Evolutionary conservation across 2,329 filamentous ascomycete species (phyloP).

Genomic region (Penicillium sp.): DNA sequence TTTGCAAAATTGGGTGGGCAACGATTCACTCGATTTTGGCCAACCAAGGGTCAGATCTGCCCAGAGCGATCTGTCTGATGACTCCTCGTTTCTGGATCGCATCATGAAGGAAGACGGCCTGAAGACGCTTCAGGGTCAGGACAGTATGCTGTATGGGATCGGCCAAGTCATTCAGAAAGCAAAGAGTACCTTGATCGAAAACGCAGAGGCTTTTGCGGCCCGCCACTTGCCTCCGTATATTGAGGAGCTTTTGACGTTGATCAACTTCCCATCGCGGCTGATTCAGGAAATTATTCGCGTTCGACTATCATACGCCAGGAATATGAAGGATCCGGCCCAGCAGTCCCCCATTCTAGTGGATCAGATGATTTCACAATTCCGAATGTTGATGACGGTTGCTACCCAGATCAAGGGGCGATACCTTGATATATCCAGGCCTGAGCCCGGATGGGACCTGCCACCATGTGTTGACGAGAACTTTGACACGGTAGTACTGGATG

Average conservation of each 20-base stretch:
- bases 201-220: slow-evolving; percentile 76
- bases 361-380: slow-evolving; percentile 96
- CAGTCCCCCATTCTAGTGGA: slow-evolving; percentile 92
- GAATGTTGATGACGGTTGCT: slow-evolving; percentile 83
- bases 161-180: slow-evolving; percentile 86
- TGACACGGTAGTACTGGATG: slow-evolving; percentile 83
- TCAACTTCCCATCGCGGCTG: slow-evolving; percentile 92
- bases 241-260: slow-evolving; percentile 88
- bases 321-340: slow-evolving; percentile 90
- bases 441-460: slow-evolving; percentile 90
- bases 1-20: slow-evolving; percentile 93
- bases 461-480: slow-evolving; percentile 97
- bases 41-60: slow-evolving; percentile 66
- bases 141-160: slow-evolving; percentile 79
- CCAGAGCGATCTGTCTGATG: slow-evolving; percentile 70
- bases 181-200: slow-evolving; percentile 82
- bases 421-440: slow-evolving; percentile 71
- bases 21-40: slow-evolving; percentile 86
- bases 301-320: slow-evolving; percentile 82
- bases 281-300: slow-evolving; percentile 96
- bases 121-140: slow-evolving; percentile 76
- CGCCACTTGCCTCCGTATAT: slow-evolving; percentile 93
- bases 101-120: slow-evolving; percentile 94
- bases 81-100: slow-evolving; percentile 88
- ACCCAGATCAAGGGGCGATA: slow-evolving; percentile 91